Evolutionary conservation across 768 basidiomycete genomes (phyloP), one percentile per base, ranked within the genome.

Genomic region (Ramaria sp.): DNA sequence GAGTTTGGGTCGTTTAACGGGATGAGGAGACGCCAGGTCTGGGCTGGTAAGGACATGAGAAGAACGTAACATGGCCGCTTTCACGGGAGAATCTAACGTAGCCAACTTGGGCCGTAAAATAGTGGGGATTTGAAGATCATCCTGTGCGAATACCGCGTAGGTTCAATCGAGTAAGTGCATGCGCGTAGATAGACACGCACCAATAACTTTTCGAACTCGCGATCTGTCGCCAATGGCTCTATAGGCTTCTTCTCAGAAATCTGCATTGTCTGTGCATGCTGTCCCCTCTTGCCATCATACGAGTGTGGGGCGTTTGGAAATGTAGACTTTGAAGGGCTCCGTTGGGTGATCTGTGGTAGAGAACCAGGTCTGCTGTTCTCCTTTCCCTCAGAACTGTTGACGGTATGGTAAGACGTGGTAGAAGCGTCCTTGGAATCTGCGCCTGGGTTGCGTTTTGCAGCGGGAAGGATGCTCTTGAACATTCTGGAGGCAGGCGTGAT

Each of bases 11-110:
- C 78, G 17, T 80, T 78, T 39, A 70, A 70, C 22, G 59, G 34
- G 20, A 61, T 64, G 53, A 37, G 58, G 41, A 46, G 65, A 27
- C 69, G 64, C 30, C 72, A 72, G 58, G 70, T 74, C 45, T n/a
- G 19, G 7, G 73, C 37, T 37, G 19, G 76, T 70, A 67, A 88
- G 72, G 27, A 79, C 78, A 31, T 85, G 82, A 0, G 90, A 91
- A 0, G 89, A 90, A 66, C 88, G 91, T 56, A 95, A 73, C 88
- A 95, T 93, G 12, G 88, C 88, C 4, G 88, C 90, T 67, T 95
- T 95, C 51, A 95, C 87, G 1, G 85, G 82, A 0, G 83, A 72
- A 57, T 94, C 89, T 80, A 95, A 89, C 15, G 81, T 82, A 49
- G 75, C 74, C 17, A 94, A 79, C 69, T 91, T 90, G 1, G 83